phyloP scores from a whole-genome alignment of 805 yeast genomes.

The Yarrowia osloensis region DNA sequence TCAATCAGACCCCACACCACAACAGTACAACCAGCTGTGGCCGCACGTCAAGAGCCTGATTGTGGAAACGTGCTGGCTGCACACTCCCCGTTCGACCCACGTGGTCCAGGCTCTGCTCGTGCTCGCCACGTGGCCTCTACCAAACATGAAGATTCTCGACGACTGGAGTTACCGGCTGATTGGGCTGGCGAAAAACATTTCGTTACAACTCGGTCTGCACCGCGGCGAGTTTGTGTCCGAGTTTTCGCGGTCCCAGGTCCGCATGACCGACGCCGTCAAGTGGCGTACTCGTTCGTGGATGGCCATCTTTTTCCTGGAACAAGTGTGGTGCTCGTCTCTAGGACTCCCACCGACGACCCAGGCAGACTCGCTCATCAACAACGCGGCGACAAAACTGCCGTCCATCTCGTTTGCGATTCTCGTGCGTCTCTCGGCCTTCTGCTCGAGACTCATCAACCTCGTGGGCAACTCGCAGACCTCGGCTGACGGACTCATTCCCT shows the following conservation, averaged over 20 bases:
- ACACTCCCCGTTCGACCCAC: constrained; percentile 92
- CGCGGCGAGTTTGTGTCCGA: constrained; percentile 90
- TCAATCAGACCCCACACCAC: constrained; percentile 83
- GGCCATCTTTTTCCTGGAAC: constrained; percentile 83
- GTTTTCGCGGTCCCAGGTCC: constrained; percentile 84
- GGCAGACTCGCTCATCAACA: constrained; percentile 71
- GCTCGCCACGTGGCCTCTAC: constrained; percentile 88
- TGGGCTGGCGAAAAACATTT: constrained; percentile 80
- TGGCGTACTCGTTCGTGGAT: constrained; percentile 96
- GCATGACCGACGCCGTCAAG: constrained; percentile 84
- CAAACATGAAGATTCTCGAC: constrained; percentile 87
- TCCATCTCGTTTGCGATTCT: constrained; percentile 56
- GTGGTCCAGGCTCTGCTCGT: constrained; percentile 86
- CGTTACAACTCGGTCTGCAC: constrained; percentile 85
- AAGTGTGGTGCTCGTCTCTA: constrained; percentile 83
- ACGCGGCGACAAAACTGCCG: constrained; percentile 12
- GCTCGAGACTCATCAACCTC: constrained; percentile 75
- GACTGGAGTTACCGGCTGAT: constrained; percentile 88
- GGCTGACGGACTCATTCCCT: constrained; percentile 87
- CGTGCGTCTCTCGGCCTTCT: constrained; percentile 75
- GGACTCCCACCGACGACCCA: constrained; percentile 87
- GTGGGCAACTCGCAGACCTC: constrained; percentile 85
- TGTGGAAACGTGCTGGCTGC: constrained; percentile 87
- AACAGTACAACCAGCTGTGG: constrained; percentile 71
- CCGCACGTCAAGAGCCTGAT: constrained; percentile 82